Conservation (phyloP, 306 rosid species). For the Ceratonia siliqua region DNA sequence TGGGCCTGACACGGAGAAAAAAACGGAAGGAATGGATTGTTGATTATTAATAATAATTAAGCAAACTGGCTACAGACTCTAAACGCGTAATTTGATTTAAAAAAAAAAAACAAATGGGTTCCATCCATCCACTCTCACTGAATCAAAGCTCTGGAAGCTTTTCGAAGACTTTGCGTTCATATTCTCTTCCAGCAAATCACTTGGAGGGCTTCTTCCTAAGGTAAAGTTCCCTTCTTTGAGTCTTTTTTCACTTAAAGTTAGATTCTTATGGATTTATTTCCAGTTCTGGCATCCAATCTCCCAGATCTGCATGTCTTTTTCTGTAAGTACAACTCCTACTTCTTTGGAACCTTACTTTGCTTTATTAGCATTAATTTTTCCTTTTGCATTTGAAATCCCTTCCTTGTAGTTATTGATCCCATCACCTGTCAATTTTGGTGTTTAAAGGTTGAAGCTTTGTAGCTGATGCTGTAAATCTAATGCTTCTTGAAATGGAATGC, state of each 20-base stretch:
- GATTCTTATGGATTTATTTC: background rate
- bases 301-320: background rate
- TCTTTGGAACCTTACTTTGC: slow-evolving; percentile 14
- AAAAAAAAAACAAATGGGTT: slow-evolving; percentile 4
- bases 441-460: slow-evolving; percentile 1
- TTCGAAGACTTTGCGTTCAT: slow-evolving; percentile 1
- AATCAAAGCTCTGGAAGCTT: slow-evolving; percentile 8
- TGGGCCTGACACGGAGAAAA: background rate
- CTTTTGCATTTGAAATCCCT: background rate
- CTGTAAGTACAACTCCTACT: slow-evolving; percentile 10
- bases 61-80: background rate
- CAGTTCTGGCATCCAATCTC: background rate
- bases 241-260: background rate
- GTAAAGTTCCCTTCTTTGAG: background rate
- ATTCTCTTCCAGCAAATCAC: background rate
- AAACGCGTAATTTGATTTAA: background rate
- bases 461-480: background rate
- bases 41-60: no score
- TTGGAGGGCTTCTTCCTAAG: background rate
- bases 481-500: background rate
- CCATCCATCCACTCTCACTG: background rate
- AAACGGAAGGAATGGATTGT: no score
- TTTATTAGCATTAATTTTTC: background rate
- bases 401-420: background rate
- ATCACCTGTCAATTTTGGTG: background rate